Base-by-base conservation (phyloP, 2,329 filamentous ascomycete genomes). In the Leptographium galeiforme region DNA sequence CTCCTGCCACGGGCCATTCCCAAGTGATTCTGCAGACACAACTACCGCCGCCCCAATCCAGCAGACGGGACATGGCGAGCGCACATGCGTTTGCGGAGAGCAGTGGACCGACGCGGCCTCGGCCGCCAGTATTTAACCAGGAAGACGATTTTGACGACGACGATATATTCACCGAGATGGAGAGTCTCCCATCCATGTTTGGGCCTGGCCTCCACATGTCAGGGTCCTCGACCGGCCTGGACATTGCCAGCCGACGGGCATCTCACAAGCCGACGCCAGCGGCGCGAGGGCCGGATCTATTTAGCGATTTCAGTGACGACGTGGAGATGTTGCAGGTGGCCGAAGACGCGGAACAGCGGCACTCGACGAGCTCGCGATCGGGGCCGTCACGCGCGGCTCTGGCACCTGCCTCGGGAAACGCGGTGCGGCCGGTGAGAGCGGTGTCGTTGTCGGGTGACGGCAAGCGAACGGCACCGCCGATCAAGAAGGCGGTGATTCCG, bases 11-110 rank as follows among this genome's bases (percentile, higher is more conserved):
- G 1, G 64, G 63, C 32, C 66, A 66, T 13, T 71, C 73, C 1
- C 72, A 80, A 56, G 67, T 78, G 18, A 70, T 79, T 19, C 68
- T 72, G 19, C 76, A 79, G 59, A 79, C 76, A 1, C 76, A 78
- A 53, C 59, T 74, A 4, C 52, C 57, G 1, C 34, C 47, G 16
- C 51, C 51, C 7, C 52, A 5, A 4, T 44, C 30, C 33, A 44
- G 19, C 8, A 19, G 6, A 7, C 30, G 44, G 10, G 30, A 34
- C 8, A 4, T 39, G n/a, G 16, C 40, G 11, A 32, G 40, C n/a
- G 12, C 13, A 32, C 18, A 33, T 30, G 48, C 16, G 11, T 44
- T 32, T 14, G 6, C 18, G 25, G 38, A 40, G 8, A 19, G 38
- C 36, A 14, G 16, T 25, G 4, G 6, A 2, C 10, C 50, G 30